Conservation (phyloP, 257 asterid species). For the Phtheirospermum japonicum region DNA sequence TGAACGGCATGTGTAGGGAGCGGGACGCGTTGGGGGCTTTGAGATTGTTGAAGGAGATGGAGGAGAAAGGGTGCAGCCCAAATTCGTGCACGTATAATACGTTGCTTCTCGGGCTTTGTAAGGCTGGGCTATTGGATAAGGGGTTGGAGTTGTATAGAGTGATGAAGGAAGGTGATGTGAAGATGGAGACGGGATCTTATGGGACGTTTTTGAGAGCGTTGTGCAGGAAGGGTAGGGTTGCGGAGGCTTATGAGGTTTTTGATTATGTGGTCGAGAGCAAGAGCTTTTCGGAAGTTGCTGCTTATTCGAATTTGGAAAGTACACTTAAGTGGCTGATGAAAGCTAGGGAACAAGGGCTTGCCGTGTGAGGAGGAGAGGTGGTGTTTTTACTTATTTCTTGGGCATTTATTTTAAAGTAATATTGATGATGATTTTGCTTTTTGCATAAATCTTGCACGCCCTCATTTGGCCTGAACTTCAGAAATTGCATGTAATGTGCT, state of each 20-base stretch:
- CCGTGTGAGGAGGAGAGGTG: constrained; percentile 37
- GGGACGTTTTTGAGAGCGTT: constrained; percentile 73
- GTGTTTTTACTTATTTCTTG: constrained; percentile 27
- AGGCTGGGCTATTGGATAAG: constrained; percentile 64
- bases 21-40: constrained; percentile 72
- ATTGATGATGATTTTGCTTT: not conserved
- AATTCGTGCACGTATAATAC: constrained; percentile 85
- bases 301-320: constrained; percentile 77
- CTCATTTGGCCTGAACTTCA: not conserved
- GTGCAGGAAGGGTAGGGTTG: constrained; percentile 79
- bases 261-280: constrained; percentile 90
- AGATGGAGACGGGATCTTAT: constrained; percentile 74
- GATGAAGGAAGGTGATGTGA: constrained; percentile 62
- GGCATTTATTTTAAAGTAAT: constrained; percentile 3
- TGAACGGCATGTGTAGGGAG: constrained; percentile 96
- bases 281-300: constrained; percentile 74
- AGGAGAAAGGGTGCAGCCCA: constrained; percentile 64
- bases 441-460: not conserved
- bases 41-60: constrained; percentile 74
- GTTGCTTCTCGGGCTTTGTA: constrained; percentile 83
- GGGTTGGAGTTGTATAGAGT: constrained; percentile 63
- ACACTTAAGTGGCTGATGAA: constrained; percentile 81
- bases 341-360: constrained; percentile 81
- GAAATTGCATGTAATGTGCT: not conserved
- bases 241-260: constrained; percentile 83